phyloP scores from a whole-genome alignment of 1,284 basidiomycete genomes.

The Tetrapyrgos nigripes region DNA sequence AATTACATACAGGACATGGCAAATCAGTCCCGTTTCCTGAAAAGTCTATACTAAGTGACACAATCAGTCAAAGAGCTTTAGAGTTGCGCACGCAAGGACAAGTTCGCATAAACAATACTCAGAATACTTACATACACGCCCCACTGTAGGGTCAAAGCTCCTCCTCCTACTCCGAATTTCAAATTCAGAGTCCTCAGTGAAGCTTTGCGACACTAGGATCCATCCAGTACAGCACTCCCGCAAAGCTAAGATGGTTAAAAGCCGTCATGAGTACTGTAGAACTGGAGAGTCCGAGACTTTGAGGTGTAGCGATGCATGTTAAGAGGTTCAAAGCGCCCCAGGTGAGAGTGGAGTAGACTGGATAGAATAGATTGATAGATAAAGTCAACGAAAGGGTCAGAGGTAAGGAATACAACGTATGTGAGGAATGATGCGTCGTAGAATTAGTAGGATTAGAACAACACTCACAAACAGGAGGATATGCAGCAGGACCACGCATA shows the following conservation, averaged over 20 bases:
- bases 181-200: too few relatives aligned
- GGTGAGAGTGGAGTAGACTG: constrained; percentile 32
- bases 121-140: too few relatives aligned
- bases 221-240: constrained; percentile 13
- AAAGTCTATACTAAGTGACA: too few relatives aligned
- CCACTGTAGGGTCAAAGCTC: too few relatives aligned
- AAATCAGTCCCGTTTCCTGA: too few relatives aligned
- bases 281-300: constrained; percentile 24
- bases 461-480: constrained; percentile 25
- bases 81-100: too few relatives aligned
- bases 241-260: constrained; percentile 26
- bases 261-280: constrained; percentile 31
- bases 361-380: not conserved
- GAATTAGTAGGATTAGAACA: not conserved
- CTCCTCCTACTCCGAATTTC: too few relatives aligned
- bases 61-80: too few relatives aligned
- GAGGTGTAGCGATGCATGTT: constrained; percentile 27
- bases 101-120: too few relatives aligned
- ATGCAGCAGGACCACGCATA: constrained; percentile 19
- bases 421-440: not conserved
- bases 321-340: constrained; percentile 30
- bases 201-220: not conserved
- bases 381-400: not conserved
- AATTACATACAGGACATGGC: too few relatives aligned
- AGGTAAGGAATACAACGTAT: too few relatives aligned